Base-by-base conservation (phyloP, 345 rosid species). In the Salix udensis region DNA sequence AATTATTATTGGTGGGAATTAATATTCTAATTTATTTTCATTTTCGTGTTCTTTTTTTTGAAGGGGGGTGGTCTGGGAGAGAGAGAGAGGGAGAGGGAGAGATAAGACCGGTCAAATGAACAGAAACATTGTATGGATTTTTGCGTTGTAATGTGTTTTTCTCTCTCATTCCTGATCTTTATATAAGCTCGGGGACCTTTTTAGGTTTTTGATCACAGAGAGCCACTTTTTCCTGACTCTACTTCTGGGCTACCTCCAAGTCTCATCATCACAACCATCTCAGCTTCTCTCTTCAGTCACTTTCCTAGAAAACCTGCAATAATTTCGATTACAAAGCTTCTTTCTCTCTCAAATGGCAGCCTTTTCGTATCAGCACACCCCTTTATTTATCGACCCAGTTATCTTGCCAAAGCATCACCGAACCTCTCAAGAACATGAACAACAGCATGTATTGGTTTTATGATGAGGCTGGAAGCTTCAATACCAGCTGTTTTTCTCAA, bases 321-420 rank as follows among this genome's bases (percentile, higher is more conserved):
- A 42, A 40, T 14, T 52, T 67, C 78, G 39, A 67, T 68, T 74
- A 69, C 81, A 74, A 79, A 73, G 78, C 70, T 53, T 58, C 81
- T 73, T 7, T 11, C 28, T 16, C n/a, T 24, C 24, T 24, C 11
- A 78, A 69, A 88, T 90, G 94, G 87, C 92, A 81, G 83, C 89
- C 64, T 90, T 90, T 81, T 82, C 88, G 72, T 77, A 78, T 80
- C 92, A 85, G 58, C 82, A 24, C 74, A 77, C 84, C 67, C 84
- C 88, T 82, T 85, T 76, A 62, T 88, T 77, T 80, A 79, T 83
- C 11, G 92, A 88, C 67, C 84, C 92, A 53, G 67, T 78, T 72
- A 81, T 79, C 83, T 82, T 78, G 76, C 82, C 82, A 14, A 14
- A 82, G 75, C 76, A 62, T 46, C 12, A 5, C 73, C 14, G 23